Base-by-base conservation (phyloP, 768 basidiomycete species). In the Suillus ampliporus region DNA sequence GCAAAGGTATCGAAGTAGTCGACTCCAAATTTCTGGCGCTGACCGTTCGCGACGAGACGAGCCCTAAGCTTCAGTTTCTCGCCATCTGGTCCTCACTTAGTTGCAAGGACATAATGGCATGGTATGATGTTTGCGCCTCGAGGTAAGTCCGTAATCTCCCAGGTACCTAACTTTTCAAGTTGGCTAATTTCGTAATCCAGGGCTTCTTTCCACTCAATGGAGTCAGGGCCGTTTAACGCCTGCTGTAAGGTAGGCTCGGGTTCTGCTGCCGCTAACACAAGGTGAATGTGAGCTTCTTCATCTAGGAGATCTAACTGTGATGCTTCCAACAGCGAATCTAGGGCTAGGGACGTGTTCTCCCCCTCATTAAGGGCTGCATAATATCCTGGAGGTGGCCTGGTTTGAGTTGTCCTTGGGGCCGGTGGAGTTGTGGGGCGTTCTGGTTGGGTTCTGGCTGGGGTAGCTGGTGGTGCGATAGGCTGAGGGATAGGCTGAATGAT, bases 91-190 rank as follows among this genome's bases (percentile, higher is more conserved):
- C 56, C 56, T 0, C 31, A 1, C 19, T 62, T 62, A 0, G 61
- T 62, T 1, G 53, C 35, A 3, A 62, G 13, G 2, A 62, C 3
- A 13, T 19, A 62, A 23, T 62, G 61, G 23, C 64, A 67, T 2
- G 69, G 71, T 43, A 79, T 69, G 13, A 71, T 50, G 35, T 75
- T 79, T 13, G 66, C 58, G 28, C 68, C 68, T 1, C 40, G 21
- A 10, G 77, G 78, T 40, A 69, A 35, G 17, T 63, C 57, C 4
- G 65, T 66, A 26, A 71, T 34, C n/a, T 71, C 64, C 72, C 74
- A 78, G 5, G 69, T 74, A 14, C 65, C 64, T 19, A 69, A 67
- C 35, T 64, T 67, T 43, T 68, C 65, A 13, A 71, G 61, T 15
- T 60, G 61, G 14, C 1, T 41, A 7, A 72, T 19, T 47, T 71